Conservation (phyloP, 306 rosid genomes). For the Canavalia ensiformis region DNA sequence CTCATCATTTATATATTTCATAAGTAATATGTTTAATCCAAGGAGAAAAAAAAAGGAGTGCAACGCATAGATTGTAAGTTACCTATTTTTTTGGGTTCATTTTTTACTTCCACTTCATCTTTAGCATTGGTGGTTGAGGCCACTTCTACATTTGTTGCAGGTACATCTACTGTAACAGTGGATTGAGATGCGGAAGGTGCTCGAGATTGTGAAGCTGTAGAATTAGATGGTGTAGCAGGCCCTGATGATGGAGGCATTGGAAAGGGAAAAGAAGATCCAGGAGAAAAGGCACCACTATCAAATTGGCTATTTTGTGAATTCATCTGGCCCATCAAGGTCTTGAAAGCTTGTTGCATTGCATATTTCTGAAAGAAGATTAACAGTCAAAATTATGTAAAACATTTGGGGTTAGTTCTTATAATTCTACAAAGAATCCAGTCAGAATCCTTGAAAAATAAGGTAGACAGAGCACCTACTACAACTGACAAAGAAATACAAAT, state of each 20-base stretch:
- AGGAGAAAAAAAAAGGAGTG: constrained; percentile 35
- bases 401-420: constrained; percentile 25
- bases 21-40: constrained; percentile 25
- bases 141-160: constrained; percentile 71
- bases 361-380: constrained; percentile 70
- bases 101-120: constrained; percentile 56
- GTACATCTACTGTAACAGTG: constrained; percentile 74
- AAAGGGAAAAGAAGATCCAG: constrained; percentile 89
- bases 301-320: constrained; percentile 75
- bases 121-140: constrained; percentile 58
- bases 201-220: constrained; percentile 47
- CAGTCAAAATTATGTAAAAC: constrained; percentile 29
- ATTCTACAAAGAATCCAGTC: constrained; percentile 18
- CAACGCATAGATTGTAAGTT: constrained; percentile 46
- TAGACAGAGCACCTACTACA: constrained; percentile 10
- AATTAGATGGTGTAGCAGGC: constrained; percentile 55
- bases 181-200: constrained; percentile 60
- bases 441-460: constrained; percentile 38
- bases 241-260: constrained; percentile 64
- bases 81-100: constrained; percentile 74
- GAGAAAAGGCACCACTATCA: constrained; percentile 66
- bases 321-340: constrained; percentile 95
- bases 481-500: constrained; percentile 25
- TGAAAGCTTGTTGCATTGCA: constrained; percentile 99
- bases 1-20: constrained; percentile 35